Evolutionary conservation across 2,329 filamentous ascomycete species (phyloP).

Genomic region (Sporothrix protearum): DNA sequence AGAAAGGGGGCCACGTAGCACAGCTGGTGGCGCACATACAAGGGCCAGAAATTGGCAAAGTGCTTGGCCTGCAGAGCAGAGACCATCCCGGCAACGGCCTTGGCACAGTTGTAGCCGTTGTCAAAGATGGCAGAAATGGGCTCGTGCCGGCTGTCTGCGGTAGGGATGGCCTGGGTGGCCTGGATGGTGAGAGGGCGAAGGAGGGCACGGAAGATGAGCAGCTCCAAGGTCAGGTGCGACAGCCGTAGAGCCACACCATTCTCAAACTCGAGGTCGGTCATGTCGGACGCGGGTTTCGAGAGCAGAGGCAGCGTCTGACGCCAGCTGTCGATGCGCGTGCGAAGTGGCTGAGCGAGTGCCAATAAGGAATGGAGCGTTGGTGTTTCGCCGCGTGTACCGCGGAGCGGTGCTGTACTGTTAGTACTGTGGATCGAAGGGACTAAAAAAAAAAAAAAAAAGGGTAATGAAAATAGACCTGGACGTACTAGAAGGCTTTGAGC

Average conservation of each 20-base stretch:
- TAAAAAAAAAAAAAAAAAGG: not conserved
- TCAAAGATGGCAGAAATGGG: constrained; percentile 32
- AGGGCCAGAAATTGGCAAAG: constrained; percentile 32
- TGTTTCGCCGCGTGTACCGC: constrained; percentile 16
- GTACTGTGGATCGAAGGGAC: not conserved
- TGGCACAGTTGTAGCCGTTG: constrained; percentile 31
- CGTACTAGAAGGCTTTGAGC: constrained; percentile 31
- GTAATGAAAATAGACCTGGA: constrained; percentile 10
- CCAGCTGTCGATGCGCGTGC: constrained; percentile 31
- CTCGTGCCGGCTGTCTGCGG: constrained; percentile 25
- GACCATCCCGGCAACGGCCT: constrained; percentile 30
- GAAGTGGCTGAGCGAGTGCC: constrained; percentile 30
- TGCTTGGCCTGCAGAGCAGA: constrained; percentile 29
- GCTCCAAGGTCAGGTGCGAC: constrained; percentile 31
- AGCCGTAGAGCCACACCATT: constrained; percentile 29
- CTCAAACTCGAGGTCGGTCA: constrained; percentile 31
- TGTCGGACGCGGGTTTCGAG: constrained; percentile 27
- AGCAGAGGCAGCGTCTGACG: constrained; percentile 31
- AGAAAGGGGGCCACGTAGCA: constrained; percentile 32
- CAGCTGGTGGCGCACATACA: constrained; percentile 30
- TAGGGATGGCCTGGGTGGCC: not conserved
- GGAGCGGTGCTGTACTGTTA: constrained; percentile 24
- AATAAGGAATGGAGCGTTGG: constrained; percentile 26
- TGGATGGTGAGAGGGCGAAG: constrained; percentile 29
- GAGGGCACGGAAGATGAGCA: constrained; percentile 32